A percentile compares a stretch with the other conserved stretches of the same genome.
These are phyloP conservation scores for Leptoxyphium fumago DNA, from an alignment of 2,329 filamentous ascomycete genomes.

Conservation along the genomic window DNA sequence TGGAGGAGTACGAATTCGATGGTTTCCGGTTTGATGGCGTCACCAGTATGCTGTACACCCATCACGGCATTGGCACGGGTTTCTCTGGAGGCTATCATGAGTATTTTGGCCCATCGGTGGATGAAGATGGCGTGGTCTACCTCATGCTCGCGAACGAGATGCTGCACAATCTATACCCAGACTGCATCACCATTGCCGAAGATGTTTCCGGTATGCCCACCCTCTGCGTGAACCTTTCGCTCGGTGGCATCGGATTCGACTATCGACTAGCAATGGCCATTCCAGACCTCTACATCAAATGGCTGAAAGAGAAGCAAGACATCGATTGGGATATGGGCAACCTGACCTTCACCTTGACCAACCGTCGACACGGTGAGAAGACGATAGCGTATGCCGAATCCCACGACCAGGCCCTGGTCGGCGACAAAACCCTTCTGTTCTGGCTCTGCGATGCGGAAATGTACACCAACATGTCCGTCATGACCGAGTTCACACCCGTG, in stretches of 20 bases:
- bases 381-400: slow-evolving; percentile 96
- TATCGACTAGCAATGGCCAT: slow-evolving; percentile 96
- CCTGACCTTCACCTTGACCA: slow-evolving; percentile 77
- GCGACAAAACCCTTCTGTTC: slow-evolving; percentile 95
- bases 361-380: slow-evolving; percentile 89
- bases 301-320: slow-evolving; percentile 84
- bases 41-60: slow-evolving; percentile 91
- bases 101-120: slow-evolving; percentile 80
- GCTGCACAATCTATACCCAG: slow-evolving; percentile 78
- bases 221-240: slow-evolving; percentile 69
- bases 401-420: slow-evolving; percentile 93
- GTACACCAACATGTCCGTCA: slow-evolving; percentile 91
- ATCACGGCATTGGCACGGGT: slow-evolving; percentile 95
- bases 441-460: slow-evolving; percentile 94
- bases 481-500: slow-evolving; percentile 69
- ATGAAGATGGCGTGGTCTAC: slow-evolving; percentile 88
- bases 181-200: slow-evolving; percentile 82
- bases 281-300: slow-evolving; percentile 98
- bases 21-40: slow-evolving; percentile 97
- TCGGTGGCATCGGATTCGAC: slow-evolving; percentile 91
- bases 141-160: slow-evolving; percentile 94
- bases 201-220: slow-evolving; percentile 98
- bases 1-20: slow-evolving; percentile 95
- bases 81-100: slow-evolving; percentile 98
- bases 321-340: slow-evolving; percentile 80